A percentile compares a stretch with the other conserved stretches of the same genome.
phyloP scores from a whole-genome alignment of 768 basidiomycete genomes.

The Crassisporium funariophilum region DNA sequence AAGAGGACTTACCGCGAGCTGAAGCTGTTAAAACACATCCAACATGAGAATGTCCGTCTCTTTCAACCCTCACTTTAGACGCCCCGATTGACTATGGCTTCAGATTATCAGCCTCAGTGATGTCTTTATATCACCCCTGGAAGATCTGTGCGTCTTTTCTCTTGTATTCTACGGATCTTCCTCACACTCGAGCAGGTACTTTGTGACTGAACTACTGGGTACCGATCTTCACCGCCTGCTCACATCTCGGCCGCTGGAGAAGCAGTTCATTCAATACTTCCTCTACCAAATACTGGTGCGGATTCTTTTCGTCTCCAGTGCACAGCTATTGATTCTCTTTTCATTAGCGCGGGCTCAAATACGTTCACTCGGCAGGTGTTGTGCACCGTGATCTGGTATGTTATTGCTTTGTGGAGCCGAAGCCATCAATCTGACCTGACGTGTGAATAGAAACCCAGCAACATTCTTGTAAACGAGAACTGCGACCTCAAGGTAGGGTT shows the following conservation, averaged over 20 bases:
- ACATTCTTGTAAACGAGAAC: conserved; percentile 99
- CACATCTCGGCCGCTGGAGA: conserved; percentile 95
- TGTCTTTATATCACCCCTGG: conserved; percentile 99
- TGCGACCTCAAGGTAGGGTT: conserved; percentile 88
- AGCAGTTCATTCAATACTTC: conserved; percentile 99
- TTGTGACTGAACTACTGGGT: conserved; percentile 97
- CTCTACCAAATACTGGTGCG: conserved; percentile 95
- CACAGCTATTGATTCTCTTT: conserved; percentile 1
- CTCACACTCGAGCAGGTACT: conserved; percentile 66
- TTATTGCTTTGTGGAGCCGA: conserved; percentile 9
- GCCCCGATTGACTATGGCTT: conserved; percentile 4
- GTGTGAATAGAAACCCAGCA: conserved; percentile 85
- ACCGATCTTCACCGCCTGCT: conserved; percentile 97
- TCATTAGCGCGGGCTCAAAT: conserved; percentile 91
- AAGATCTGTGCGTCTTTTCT: conserved; percentile 78
- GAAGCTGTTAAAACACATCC: conserved; percentile 97
- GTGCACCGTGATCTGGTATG: conserved; percentile 94
- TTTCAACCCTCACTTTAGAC: not conserved
- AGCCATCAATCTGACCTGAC: not conserved
- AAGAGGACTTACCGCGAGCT: conserved; percentile 98
- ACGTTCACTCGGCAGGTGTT: conserved; percentile 98
- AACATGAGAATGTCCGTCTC: conserved; percentile 88
- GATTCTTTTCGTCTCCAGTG: conserved; percentile 11
- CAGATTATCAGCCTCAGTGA: conserved; percentile 98
- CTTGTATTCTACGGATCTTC: not conserved